Evolutionary conservation across 2,329 filamentous ascomycete species (phyloP), one percentile per base, ranked within the genome.

Genomic region (Fusarium anguioides): DNA sequence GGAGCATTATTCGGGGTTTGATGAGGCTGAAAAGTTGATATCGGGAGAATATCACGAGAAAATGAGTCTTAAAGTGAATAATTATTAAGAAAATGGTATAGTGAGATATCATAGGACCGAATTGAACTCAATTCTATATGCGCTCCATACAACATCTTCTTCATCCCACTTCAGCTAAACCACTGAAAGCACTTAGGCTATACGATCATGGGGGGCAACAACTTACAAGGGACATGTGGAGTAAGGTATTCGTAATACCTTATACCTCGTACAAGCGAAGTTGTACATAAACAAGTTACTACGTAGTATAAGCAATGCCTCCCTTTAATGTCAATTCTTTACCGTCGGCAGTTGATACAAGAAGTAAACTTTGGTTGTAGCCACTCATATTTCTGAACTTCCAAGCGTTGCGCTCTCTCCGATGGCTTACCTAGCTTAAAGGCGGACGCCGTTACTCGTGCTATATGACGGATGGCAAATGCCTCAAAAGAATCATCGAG

Each of bases 81-180:
- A 33, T 20, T 33, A 49, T 18, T 37, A 24, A n/a, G 27, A 37
- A 29, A 12, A 56, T 23, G 21, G 9, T 21, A 49, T 29, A 26
- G 27, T 17, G n/a, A 24, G 10, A 40, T 21, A 10, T 17, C 4
- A 29, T 47, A 47, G 33, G 41, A 41, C 49, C 50, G 35, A 40
- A 54, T 66, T 21, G 18, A 52, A 31, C 9, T 52, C 21, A n/a
- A 17, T 27, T 14, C 14, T 42, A 51, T 42, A 67, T 51, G 49
- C 49, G 64, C 53, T 60, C 55, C 64, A 59, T 67, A 40, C 52
- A 50, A 47, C 40, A 40, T 31, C 21, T 55, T 49, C 39, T 59
- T 40, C 17, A 37, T 47, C 39, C 26, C 23, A 31, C 33, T 31
- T 21, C 4, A 17, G 39, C 44, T 24, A 46, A 55, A 12, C n/a